phyloP scores from a whole-genome alignment of 192 early-diverging fungal species.

The Mortierella alpina region DNA sequence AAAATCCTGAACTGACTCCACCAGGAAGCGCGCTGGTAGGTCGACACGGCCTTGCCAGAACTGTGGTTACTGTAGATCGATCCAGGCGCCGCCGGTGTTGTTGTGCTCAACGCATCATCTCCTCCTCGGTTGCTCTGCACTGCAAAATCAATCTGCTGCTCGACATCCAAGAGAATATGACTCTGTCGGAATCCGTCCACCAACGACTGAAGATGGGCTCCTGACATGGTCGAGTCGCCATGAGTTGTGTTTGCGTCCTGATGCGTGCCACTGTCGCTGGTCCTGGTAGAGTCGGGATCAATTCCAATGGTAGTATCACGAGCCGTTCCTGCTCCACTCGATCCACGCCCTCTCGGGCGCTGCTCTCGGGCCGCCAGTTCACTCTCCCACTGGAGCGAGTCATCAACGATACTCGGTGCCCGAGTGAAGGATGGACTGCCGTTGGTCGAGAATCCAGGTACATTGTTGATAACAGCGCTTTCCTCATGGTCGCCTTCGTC shows the following conservation, averaged over 20 bases:
- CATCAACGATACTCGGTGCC: constrained; percentile 35
- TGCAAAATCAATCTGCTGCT: constrained; percentile 37
- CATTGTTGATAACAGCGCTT: not conserved
- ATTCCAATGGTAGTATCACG: constrained; percentile 37
- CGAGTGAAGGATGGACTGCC: constrained; percentile 22
- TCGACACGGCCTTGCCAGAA: constrained; percentile 37
- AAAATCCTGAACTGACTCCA: constrained; percentile 80
- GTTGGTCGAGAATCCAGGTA: constrained; percentile 6
- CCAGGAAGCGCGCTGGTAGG: constrained; percentile 65
- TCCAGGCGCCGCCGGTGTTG: not conserved
- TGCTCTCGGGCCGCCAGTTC: constrained; percentile 46
- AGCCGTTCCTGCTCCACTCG: not conserved
- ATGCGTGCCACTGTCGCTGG: constrained; percentile 34
- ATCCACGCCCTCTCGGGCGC: constrained; percentile 6
- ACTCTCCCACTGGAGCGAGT: constrained; percentile 44
- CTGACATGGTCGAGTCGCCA: not conserved
- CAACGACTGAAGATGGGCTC: constrained; percentile 43
- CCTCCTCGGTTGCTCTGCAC: constrained; percentile 21
- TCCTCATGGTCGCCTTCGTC: constrained; percentile 39
- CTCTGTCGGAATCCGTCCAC: constrained; percentile 54
- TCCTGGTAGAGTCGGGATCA: constrained; percentile 22
- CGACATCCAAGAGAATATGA: constrained; percentile 26
- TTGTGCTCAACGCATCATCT: not conserved
- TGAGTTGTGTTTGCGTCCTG: not conserved
- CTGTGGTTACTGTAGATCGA: constrained; percentile 23